These are phyloP conservation scores for Quercus mongolica DNA, from an alignment of 306 rosid species.

Conservation along the genomic window DNA sequence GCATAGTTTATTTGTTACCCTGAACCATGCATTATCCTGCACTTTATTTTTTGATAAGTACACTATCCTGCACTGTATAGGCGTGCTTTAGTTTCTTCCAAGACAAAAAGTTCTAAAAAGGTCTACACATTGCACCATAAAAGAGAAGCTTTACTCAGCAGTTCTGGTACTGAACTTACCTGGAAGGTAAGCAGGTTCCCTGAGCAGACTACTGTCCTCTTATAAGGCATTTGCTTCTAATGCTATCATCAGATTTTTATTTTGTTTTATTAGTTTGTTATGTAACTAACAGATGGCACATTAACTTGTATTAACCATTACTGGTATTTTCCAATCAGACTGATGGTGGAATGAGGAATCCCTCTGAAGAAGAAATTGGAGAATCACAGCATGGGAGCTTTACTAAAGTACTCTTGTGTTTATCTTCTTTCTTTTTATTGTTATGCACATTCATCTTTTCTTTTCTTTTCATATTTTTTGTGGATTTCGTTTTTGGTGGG, in stretches of 20 bases:
- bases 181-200: conserved; percentile 49
- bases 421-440: neutral
- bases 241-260: neutral
- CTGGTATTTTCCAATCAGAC: conserved; percentile 35
- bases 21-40: neutral
- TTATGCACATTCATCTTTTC: neutral
- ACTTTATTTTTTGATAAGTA: neutral
- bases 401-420: conserved; percentile 42
- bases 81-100: conserved; percentile 49
- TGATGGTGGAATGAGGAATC: conserved; percentile 45
- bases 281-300: neutral
- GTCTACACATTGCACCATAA: conserved; percentile 40
- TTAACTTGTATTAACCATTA: neutral
- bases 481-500: neutral
- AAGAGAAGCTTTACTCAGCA: conserved; percentile 52
- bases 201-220: conserved; percentile 4
- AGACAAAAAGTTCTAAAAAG: conserved; percentile 38
- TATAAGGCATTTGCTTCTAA: neutral
- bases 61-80: conserved; percentile 22
- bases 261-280: neutral
- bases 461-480: neutral
- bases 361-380: conserved; percentile 27
- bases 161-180: conserved; percentile 22
- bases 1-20: neutral
- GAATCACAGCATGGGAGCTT: conserved; percentile 42